These are phyloP conservation scores for Pyracantha coccinea DNA, from an alignment of 331 rosid genomes.

Conservation along the genomic window DNA sequence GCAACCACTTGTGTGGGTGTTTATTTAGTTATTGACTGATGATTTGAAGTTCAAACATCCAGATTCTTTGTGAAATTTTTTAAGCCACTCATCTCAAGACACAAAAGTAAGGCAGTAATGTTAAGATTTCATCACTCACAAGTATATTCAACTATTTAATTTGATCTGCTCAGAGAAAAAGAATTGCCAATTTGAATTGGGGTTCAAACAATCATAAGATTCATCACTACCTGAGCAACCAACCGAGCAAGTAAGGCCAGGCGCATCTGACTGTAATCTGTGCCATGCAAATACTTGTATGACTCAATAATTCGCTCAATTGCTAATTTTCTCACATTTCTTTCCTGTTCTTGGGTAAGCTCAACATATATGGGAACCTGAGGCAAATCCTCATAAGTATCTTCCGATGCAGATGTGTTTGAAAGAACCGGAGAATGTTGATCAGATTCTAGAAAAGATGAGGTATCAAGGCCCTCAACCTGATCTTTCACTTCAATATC, in stretches of 20 bases:
- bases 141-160: background rate
- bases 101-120: background rate
- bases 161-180: background rate
- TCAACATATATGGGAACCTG: slow-evolving; percentile 71
- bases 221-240: slow-evolving; percentile 79
- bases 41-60: background rate
- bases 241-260: slow-evolving; percentile 82
- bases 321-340: slow-evolving; percentile 53
- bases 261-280: slow-evolving; percentile 65
- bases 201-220: slow-evolving; percentile 3
- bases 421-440: slow-evolving; percentile 49
- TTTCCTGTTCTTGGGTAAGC: slow-evolving; percentile 63
- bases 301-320: slow-evolving; percentile 64
- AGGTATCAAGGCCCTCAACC: slow-evolving; percentile 31
- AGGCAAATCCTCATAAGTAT: slow-evolving; percentile 70
- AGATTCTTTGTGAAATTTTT: background rate
- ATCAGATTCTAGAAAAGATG: slow-evolving; percentile 50
- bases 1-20: background rate
- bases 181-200: background rate
- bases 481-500: slow-evolving; percentile 39
- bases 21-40: background rate
- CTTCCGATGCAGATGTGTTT: slow-evolving; percentile 57
- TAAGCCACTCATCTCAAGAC: slow-evolving; percentile 10
- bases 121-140: slow-evolving; percentile 6
- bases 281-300: slow-evolving; percentile 43